Percentiles rank a stretch among this genome's conserved stretches.
Evolutionary conservation across 768 basidiomycete genomes (phyloP).

Genomic region (Tulasnella sp.): DNA sequence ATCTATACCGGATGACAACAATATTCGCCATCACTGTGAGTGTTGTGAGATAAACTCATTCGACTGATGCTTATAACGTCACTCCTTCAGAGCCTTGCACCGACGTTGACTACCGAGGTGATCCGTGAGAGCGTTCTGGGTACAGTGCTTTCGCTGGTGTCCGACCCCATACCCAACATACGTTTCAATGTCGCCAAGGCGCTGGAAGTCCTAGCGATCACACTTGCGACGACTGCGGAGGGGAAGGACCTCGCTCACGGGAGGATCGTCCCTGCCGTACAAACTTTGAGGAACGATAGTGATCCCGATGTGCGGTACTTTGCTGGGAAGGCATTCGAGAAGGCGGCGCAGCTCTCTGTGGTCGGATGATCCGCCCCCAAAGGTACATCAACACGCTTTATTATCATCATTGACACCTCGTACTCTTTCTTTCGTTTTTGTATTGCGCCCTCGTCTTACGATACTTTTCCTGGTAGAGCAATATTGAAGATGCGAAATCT

Average conservation of each 20-base stretch:
- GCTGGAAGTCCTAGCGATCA: constrained; percentile 73
- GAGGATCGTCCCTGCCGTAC: constrained; percentile 70
- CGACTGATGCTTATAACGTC: neutral
- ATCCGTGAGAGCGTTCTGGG: constrained; percentile 76
- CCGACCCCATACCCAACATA: constrained; percentile 95
- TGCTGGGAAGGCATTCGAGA: constrained; percentile 69
- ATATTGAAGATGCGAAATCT: too few relatives aligned
- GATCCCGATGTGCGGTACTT: constrained; percentile 98
- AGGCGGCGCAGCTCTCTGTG: constrained; percentile 20
- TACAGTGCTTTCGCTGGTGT: constrained; percentile 68
- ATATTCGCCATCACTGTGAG: constrained; percentile 94
- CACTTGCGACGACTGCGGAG: constrained; percentile 51
- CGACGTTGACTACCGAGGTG: constrained; percentile 75
- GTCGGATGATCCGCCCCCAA: neutral
- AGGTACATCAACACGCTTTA: too few relatives aligned
- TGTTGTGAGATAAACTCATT: constrained; percentile 16
- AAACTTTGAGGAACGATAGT: constrained; percentile 74
- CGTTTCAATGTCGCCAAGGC: constrained; percentile 98
- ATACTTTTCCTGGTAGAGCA: too few relatives aligned
- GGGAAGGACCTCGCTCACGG: constrained; percentile 66
- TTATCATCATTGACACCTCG: too few relatives aligned
- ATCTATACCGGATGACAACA: constrained; percentile 96
- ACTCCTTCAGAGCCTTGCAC: constrained; percentile 71
- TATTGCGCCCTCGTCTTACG: too few relatives aligned
- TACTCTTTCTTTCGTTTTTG: too few relatives aligned